A percentile compares a stretch with the other conserved stretches of the same genome.
Evolutionary conservation across 2,329 filamentous ascomycete species (phyloP).

Genomic region (Chrysoporthe cubensis): DNA sequence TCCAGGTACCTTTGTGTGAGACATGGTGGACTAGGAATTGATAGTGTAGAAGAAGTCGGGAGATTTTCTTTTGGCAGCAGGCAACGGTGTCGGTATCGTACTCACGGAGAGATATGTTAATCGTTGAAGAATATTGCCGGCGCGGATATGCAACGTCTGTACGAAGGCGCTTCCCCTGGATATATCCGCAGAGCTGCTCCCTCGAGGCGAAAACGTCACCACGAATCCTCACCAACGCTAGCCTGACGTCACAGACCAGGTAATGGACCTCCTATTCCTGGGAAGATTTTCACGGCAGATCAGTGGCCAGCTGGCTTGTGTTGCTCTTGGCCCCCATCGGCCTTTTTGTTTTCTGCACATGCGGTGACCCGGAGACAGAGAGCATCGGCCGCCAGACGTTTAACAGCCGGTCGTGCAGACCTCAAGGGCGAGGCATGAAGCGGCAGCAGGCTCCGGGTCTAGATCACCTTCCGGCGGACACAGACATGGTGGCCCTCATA

Average conservation of each 20-base stretch:
- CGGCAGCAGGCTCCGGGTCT: neutral
- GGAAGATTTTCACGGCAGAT: neutral
- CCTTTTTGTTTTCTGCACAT: too few relatives aligned
- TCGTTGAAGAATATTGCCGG: too few relatives aligned
- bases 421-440: neutral
- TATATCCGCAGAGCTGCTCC: neutral
- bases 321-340: neutral
- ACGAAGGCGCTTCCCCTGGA: neutral
- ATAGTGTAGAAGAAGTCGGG: neutral
- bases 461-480: neutral
- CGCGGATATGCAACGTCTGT: neutral
- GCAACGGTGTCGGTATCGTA: neutral
- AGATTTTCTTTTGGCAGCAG: neutral
- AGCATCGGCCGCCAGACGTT: neutral
- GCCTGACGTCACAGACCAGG: constrained; percentile 12
- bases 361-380: too few relatives aligned
- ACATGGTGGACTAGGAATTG: constrained; percentile 11
- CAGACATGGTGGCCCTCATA: neutral
- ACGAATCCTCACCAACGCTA: neutral
- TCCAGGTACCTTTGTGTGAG: constrained; percentile 25
- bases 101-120: neutral
- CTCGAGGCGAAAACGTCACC: constrained; percentile 7
- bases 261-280: neutral
- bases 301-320: neutral
- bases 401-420: neutral